These are phyloP conservation scores for Fusarium nodosum DNA, from an alignment of 2,329 filamentous ascomycete species.

Conservation along the genomic window DNA sequence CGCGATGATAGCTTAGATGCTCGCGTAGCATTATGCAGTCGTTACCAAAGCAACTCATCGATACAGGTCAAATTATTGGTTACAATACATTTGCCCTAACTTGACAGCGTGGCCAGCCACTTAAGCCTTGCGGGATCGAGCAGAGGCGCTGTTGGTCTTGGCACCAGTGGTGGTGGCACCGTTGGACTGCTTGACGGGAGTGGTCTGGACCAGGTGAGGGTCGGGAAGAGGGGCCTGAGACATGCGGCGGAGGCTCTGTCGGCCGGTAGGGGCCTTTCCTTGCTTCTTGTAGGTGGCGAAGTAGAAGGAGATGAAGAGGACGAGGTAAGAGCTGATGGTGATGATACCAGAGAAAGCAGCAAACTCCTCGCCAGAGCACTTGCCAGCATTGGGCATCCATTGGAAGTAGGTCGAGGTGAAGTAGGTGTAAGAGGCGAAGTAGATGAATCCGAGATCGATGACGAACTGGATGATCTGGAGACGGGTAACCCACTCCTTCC, in stretches of 20 bases:
- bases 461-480: slow-evolving; percentile 98
- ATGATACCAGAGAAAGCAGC: slow-evolving; percentile 92
- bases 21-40: slow-evolving; percentile 26
- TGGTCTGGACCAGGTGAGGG: slow-evolving; percentile 74
- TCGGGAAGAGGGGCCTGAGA: slow-evolving; percentile 80
- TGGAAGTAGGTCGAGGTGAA: slow-evolving; percentile 92
- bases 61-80: slow-evolving; percentile 10
- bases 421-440: slow-evolving; percentile 99
- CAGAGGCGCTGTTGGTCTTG: slow-evolving; percentile 71
- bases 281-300: slow-evolving; percentile 94
- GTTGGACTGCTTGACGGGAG: slow-evolving; percentile 61
- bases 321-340: slow-evolving; percentile 93
- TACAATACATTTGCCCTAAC: slow-evolving; percentile 1
- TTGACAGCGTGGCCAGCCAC: slow-evolving; percentile 7
- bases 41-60: slow-evolving; percentile 12
- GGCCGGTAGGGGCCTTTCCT: slow-evolving; percentile 82
- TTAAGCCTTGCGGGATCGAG: slow-evolving; percentile 77
- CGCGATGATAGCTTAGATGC: slow-evolving; percentile 26
- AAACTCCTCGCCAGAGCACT: slow-evolving; percentile 96
- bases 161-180: slow-evolving; percentile 67
- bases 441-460: slow-evolving; percentile 97
- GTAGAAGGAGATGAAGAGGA: slow-evolving; percentile 99
- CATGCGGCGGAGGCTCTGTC: slow-evolving; percentile 79
- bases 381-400: slow-evolving; percentile 84
- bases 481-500: slow-evolving; percentile 99